These are phyloP conservation scores for Microdochium nivale DNA, from an alignment of 2,329 filamentous ascomycete genomes.

Conservation along the genomic window DNA sequence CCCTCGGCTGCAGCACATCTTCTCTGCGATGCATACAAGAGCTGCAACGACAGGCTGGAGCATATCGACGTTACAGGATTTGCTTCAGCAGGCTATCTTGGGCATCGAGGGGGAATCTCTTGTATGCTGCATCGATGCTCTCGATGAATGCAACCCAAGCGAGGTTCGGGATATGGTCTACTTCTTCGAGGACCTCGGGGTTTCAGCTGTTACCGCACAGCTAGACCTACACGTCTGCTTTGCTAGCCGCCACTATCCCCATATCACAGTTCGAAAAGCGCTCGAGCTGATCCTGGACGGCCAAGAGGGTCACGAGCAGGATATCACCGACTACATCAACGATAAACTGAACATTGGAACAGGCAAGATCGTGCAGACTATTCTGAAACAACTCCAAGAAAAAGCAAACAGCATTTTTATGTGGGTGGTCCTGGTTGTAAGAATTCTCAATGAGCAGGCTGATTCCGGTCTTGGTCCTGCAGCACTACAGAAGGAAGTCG, in stretches of 20 bases:
- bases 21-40: no score
- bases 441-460: slow-evolving; percentile 27
- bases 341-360: slow-evolving; percentile 15
- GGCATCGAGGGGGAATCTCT: slow-evolving; percentile 1
- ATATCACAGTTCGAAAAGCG: slow-evolving; percentile 23
- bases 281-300: slow-evolving; percentile 15
- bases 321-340: slow-evolving; percentile 18
- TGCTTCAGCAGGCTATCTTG: slow-evolving; percentile 3
- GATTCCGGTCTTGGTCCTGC: slow-evolving; percentile 15
- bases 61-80: slow-evolving; percentile 3
- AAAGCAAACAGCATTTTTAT: slow-evolving; percentile 34
- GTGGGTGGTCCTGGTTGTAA: slow-evolving; percentile 30
- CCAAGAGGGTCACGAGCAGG: slow-evolving; percentile 12
- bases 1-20: slow-evolving; percentile 1
- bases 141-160: slow-evolving; percentile 12
- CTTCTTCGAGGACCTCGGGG: background rate
- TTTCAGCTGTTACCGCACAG: background rate
- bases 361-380: background rate
- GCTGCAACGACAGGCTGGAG: no score
- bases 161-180: background rate
- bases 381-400: slow-evolving; percentile 17
- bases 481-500: slow-evolving; percentile 17
- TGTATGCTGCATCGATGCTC: slow-evolving; percentile 10
- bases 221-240: slow-evolving; percentile 7
- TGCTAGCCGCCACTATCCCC: slow-evolving; percentile 32